Conservation (phyloP, 2,329 filamentous ascomycete species). For the Scytalidium lignicola region DNA sequence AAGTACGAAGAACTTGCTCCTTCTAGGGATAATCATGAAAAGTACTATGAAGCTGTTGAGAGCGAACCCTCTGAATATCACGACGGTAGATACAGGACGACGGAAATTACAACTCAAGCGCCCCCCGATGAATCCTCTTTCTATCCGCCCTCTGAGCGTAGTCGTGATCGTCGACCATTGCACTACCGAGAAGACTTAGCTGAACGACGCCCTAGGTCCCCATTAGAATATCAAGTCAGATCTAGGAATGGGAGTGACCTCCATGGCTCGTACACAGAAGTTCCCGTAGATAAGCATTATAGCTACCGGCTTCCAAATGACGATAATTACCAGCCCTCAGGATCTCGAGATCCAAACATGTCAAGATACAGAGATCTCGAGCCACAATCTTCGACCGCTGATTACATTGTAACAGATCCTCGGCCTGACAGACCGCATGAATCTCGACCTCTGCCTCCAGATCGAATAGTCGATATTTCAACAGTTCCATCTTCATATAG, state of each 20-base stretch:
- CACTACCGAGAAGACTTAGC: background rate
- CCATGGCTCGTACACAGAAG: background rate
- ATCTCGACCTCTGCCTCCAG: background rate
- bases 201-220: background rate
- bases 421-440: background rate
- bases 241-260: background rate
- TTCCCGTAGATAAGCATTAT: background rate
- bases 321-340: background rate
- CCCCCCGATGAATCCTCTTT: background rate
- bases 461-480: background rate
- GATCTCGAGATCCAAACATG: background rate
- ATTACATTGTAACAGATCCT: background rate
- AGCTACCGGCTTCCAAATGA: background rate
- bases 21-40: slow-evolving; percentile 25
- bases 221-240: background rate
- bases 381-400: background rate
- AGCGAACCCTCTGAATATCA: background rate
- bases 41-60: slow-evolving; percentile 18
- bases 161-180: background rate
- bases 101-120: background rate
- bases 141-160: background rate
- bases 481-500: background rate
- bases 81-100: background rate
- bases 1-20: slow-evolving; percentile 16
- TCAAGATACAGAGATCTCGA: background rate